These are phyloP conservation scores for Isoetes taiwanensis DNA, from an alignment of 75 land plant genomes.

Conservation along the genomic window DNA sequence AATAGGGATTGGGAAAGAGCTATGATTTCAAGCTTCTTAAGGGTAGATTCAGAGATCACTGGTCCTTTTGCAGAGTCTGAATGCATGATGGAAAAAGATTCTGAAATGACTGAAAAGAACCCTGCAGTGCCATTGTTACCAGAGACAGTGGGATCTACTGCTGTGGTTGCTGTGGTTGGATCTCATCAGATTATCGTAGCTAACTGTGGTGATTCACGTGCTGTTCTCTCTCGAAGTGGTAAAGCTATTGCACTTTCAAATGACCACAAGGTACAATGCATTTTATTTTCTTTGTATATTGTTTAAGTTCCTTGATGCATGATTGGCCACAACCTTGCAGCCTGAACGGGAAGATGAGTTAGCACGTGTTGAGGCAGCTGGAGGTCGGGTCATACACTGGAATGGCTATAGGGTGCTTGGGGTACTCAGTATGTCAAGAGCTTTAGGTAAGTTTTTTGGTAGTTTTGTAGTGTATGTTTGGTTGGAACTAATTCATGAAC, in stretches of 20 bases:
- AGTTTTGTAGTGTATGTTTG: no score
- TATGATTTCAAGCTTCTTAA: neutral
- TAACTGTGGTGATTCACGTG: slow-evolving; percentile 64
- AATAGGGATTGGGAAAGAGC: neutral
- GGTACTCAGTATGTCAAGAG: slow-evolving; percentile 67
- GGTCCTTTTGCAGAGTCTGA: neutral
- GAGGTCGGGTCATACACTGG: slow-evolving; percentile 63
- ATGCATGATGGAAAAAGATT: no score
- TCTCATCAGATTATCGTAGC: slow-evolving; percentile 44
- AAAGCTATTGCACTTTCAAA: slow-evolving; percentile 32
- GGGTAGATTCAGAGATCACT: neutral
- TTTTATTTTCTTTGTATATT: neutral
- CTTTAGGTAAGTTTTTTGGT: no score
- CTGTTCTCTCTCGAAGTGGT: slow-evolving; percentile 44
- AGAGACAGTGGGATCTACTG: slow-evolving; percentile 50
- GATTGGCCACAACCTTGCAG: slow-evolving; percentile 15
- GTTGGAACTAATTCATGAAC: no score
- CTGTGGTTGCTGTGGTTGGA: slow-evolving; percentile 39
- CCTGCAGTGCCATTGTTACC: slow-evolving; percentile 14
- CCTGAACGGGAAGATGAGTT: slow-evolving; percentile 57
- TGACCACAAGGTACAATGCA: slow-evolving; percentile 47
- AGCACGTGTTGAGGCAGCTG: slow-evolving; percentile 43
- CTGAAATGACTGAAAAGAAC: neutral
- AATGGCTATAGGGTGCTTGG: slow-evolving; percentile 52
- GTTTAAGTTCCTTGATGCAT: neutral